phyloP scores from a whole-genome alignment of 495 filamentous ascomycete species.

The Durotheca rogersii region DNA sequence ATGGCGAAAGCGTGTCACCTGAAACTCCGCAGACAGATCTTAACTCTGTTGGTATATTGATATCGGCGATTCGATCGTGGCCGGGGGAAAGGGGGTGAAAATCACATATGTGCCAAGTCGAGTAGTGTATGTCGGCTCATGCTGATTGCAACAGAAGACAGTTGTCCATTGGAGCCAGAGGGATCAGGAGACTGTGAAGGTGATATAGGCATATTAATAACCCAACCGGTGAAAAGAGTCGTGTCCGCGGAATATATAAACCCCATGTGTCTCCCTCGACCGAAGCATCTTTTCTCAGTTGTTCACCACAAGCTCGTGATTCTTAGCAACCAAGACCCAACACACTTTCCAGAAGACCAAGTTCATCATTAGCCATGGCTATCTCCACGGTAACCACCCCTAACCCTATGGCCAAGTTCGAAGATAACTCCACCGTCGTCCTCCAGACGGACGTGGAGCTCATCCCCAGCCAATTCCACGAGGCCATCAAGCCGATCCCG shows the following conservation, averaged over 20 bases:
- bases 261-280: not conserved
- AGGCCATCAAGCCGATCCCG: constrained; percentile 17
- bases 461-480: constrained; percentile 16
- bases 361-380: constrained; percentile 26
- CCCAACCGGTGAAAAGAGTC: not conserved
- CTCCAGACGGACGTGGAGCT: constrained; percentile 16
- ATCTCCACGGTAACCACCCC: constrained; percentile 15
- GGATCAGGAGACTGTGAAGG: too few species aligned
- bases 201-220: not conserved
- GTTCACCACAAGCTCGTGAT: not conserved
- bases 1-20: not conserved
- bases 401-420: constrained; percentile 21
- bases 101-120: constrained; percentile 35
- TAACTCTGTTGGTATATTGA: not conserved
- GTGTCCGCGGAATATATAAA: constrained; percentile 14
- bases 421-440: constrained; percentile 17
- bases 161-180: too few species aligned
- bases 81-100: constrained; percentile 8
- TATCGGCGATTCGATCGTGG: constrained; percentile 13
- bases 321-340: too few species aligned
- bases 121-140: constrained; percentile 22
- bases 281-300: too few species aligned
- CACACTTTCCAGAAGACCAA: too few species aligned
- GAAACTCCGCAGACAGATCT: constrained; percentile 13
- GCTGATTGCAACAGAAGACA: constrained; percentile 23